phyloP scores from a whole-genome alignment of 1,284 basidiomycete genomes.

The Cryptococcus sp. region DNA sequence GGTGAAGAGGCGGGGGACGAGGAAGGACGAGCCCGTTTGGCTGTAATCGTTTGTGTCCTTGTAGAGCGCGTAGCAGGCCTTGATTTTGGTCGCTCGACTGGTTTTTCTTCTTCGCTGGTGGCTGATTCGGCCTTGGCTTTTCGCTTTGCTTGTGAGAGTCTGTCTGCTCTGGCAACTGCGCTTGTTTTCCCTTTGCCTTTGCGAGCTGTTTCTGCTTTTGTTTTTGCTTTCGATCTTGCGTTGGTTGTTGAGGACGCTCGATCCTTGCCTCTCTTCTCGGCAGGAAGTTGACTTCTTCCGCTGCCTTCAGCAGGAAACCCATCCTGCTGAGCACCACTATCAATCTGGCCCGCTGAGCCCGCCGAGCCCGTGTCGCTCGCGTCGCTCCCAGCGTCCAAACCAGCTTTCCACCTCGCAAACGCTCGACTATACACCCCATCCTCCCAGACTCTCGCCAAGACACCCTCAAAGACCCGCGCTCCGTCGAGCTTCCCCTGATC shows the following conservation, averaged over 20 bases:
- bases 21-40: not conserved
- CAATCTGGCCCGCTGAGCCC: not conserved
- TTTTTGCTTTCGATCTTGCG: not conserved
- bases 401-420: slow-evolving; percentile 23
- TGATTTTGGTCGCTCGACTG: too few species aligned
- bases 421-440: slow-evolving; percentile 25
- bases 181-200: not conserved
- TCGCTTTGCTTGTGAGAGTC: too few species aligned
- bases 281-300: too few species aligned
- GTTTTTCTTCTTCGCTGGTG: too few species aligned
- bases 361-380: not conserved
- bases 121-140: too few species aligned
- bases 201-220: not conserved
- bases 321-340: not conserved
- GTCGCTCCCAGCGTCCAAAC: not conserved
- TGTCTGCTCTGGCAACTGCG: too few species aligned
- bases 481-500: slow-evolving; percentile 34
- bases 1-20: not conserved
- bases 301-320: not conserved
- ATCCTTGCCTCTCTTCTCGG: not conserved
- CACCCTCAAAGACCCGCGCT: slow-evolving; percentile 26
- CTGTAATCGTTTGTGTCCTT: not conserved
- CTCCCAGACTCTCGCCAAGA: slow-evolving; percentile 20
- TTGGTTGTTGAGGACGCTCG: not conserved
- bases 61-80: not conserved